phyloP scores from a whole-genome alignment of 1,139 yeast genomes.

The Geotrichum fermentans region DNA sequence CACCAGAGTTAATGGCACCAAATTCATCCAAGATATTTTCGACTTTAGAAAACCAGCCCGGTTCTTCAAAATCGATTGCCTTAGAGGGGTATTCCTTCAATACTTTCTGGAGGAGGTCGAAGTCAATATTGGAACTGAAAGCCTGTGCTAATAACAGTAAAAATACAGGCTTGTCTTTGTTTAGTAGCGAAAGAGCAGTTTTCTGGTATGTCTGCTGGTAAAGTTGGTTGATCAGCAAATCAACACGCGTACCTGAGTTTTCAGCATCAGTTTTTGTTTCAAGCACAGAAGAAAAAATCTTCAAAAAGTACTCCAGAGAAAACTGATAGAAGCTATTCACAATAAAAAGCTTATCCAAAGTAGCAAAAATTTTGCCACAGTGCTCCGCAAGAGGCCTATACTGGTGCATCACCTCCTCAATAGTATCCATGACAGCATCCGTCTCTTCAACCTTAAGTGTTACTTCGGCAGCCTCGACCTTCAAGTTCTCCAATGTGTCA shows the following conservation, averaged over 20 bases:
- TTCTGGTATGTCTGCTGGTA: conserved; percentile 47
- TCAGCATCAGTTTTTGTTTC: conserved; percentile 10
- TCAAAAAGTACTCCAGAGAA: conserved; percentile 47
- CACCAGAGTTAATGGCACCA: conserved; percentile 10
- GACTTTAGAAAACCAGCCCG: conserved; percentile 18
- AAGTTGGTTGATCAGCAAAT: conserved; percentile 37
- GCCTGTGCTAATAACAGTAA: conserved; percentile 41
- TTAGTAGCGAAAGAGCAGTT: conserved; percentile 49
- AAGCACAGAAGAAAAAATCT: conserved; percentile 44
- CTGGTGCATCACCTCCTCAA: conserved; percentile 46
- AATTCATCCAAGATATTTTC: conserved; percentile 18
- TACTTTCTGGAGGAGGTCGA: conserved; percentile 17
- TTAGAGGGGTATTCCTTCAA: conserved; percentile 13
- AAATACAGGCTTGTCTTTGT: conserved; percentile 46
- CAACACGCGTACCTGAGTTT: conserved; percentile 27
- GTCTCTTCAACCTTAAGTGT: conserved; percentile 54
- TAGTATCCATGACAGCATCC: conserved; percentile 48
- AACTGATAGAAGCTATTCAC: conserved; percentile 55
- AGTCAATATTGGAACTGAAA: conserved; percentile 19
- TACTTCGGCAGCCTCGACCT: conserved; percentile 56
- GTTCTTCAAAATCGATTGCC: conserved; percentile 9
- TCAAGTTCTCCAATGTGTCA: conserved; percentile 58
- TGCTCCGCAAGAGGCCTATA: conserved; percentile 54
- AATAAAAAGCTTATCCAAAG: conserved; percentile 43
- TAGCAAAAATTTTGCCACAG: conserved; percentile 47